phyloP scores from a whole-genome alignment of 2,329 filamentous ascomycete species.

The Tolypocladium guangdongense region DNA sequence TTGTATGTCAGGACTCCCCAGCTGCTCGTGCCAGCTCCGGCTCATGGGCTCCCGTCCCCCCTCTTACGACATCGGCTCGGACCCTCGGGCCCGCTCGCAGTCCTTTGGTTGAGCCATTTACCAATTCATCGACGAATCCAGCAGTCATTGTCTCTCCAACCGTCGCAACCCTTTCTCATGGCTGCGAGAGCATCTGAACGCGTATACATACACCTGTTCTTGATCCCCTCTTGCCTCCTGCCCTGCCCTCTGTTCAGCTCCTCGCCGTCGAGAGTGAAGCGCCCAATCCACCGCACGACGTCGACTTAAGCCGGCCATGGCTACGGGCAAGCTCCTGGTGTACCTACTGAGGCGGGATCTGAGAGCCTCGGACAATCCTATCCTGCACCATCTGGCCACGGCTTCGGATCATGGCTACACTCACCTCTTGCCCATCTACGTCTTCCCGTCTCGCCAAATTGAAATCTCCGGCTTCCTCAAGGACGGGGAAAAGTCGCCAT shows the following conservation, averaged over 20 bases:
- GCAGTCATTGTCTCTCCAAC: neutral
- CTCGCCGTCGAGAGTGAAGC: neutral
- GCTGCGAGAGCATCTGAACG: neutral
- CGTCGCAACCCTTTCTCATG: neutral
- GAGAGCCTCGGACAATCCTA: slow-evolving; percentile 62
- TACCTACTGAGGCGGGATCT: slow-evolving; percentile 66
- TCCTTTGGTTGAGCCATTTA: neutral
- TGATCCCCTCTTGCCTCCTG: neutral
- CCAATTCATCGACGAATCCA: neutral
- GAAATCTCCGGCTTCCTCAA: slow-evolving; percentile 66
- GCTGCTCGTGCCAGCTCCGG: neutral
- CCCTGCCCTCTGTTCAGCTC: neutral
- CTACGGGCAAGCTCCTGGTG: slow-evolving; percentile 44
- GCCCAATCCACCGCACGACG: neutral
- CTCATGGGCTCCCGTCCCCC: neutral
- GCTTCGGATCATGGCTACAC: slow-evolving; percentile 43
- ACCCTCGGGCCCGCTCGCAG: neutral
- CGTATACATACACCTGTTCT: neutral
- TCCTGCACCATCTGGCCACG: slow-evolving; percentile 49
- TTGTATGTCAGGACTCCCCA: neutral
- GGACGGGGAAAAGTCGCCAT: slow-evolving; percentile 45
- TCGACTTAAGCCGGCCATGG: slow-evolving; percentile 13
- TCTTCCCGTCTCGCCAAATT: slow-evolving; percentile 59
- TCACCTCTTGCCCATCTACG: slow-evolving; percentile 60
- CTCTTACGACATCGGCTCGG: slow-evolving; percentile 5